Base-by-base conservation (phyloP, 2,329 filamentous ascomycete genomes). In the Chrysoporthe deuterocubensis region DNA sequence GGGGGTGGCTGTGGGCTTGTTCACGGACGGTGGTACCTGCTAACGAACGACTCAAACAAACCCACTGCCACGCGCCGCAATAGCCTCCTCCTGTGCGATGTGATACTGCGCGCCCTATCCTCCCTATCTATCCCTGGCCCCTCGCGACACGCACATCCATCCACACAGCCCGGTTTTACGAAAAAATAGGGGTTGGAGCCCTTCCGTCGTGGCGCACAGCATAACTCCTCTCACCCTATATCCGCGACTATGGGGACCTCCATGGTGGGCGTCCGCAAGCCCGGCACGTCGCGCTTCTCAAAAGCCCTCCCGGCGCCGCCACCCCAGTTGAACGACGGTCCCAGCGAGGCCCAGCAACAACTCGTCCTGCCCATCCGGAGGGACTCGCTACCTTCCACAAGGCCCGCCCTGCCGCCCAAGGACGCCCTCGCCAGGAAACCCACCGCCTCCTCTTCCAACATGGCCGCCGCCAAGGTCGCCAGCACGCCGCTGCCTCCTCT, bases 301-400 rank as follows among this genome's bases (percentile, higher is more conserved):
- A 88, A 88, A 78, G 85, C 84, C 44, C 78, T 88, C 71, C 86
- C 85, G 44, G 78, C 81, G 66, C 83, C 84, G 73, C 84, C 85
- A 64, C 76, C 80, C 42, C 70, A 73, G 66, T 69, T 73, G 61
- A 71, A 71, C 64, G 72, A 70, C 64, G 60, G 13, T 16, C 32
- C 56, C 44, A 56, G 13, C 37, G 32, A 61, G 18, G 46, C 59
- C 59, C 59, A 61, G 14, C 62, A 48, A 37, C 52, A 46, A 34
- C 40, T 60, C 26, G 64, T 66, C 13, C 43, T 62, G 42, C 67
- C 69, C 48, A 58, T 50, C 37, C 66, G 67, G n/a, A 64, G 60
- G 40, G 69, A 69, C 43, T 70, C 69, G 18, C 67, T 73, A 14
- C 69, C 71, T 21, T 64, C 72, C 2, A 26, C 26, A 48, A 59